Evolutionary conservation across 768 basidiomycete species (phyloP).

Genomic region (Nidularia sp.): DNA sequence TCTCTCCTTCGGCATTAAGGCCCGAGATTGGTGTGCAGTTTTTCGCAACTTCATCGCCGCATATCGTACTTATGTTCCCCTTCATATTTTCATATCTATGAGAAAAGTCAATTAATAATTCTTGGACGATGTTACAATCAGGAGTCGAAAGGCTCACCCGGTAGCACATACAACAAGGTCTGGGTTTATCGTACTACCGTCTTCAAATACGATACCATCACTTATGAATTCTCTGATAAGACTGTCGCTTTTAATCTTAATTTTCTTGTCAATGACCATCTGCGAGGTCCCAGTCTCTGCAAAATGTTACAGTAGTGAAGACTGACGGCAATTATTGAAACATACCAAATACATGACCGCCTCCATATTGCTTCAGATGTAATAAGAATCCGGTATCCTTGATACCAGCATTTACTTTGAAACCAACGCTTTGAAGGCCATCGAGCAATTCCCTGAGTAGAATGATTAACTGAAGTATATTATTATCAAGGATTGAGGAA

Average conservation of each 20-base stretch:
- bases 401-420: slow-evolving; percentile 46
- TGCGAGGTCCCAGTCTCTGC: slow-evolving; percentile 57
- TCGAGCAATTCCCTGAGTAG: slow-evolving; percentile 33
- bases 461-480: too few species aligned
- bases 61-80: slow-evolving; percentile 33
- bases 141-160: slow-evolving; percentile 27
- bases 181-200: slow-evolving; percentile 40
- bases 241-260: slow-evolving; percentile 65
- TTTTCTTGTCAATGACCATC: slow-evolving; percentile 61
- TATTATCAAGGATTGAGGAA: too few species aligned
- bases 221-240: slow-evolving; percentile 41
- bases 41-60: slow-evolving; percentile 39
- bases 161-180: slow-evolving; percentile 61
- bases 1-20: slow-evolving; percentile 60
- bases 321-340: too few species aligned
- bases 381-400: slow-evolving; percentile 48
- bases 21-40: slow-evolving; percentile 60
- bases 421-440: slow-evolving; percentile 53
- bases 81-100: slow-evolving; percentile 33
- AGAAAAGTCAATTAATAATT: slow-evolving; percentile 17
- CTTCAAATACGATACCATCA: slow-evolving; percentile 40
- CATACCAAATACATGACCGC: too few species aligned
- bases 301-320: neutral
- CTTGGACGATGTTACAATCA: neutral
- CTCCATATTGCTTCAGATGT: neutral